Evolutionary conservation across 2,329 filamentous ascomycete genomes (phyloP).

Genomic region (Neonectria sp.): DNA sequence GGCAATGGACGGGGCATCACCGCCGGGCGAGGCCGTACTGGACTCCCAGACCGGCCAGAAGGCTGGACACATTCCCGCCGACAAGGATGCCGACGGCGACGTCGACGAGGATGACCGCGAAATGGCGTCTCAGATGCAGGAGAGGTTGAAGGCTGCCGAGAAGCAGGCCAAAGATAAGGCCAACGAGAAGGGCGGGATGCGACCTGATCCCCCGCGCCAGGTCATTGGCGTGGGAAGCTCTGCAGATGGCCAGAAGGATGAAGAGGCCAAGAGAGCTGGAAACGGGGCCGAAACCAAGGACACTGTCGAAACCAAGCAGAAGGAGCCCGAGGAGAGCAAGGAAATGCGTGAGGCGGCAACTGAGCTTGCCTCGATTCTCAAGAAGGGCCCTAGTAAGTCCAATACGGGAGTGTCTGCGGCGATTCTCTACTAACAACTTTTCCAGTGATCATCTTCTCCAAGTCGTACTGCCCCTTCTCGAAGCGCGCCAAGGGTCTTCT

Average conservation of each 20-base stretch:
- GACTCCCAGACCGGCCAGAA: slow-evolving; percentile 57
- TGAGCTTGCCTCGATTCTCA: slow-evolving; percentile 85
- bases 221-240: slow-evolving; percentile 73
- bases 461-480: slow-evolving; percentile 91
- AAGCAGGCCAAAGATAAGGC: slow-evolving; percentile 78
- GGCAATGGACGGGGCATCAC: slow-evolving; percentile 62
- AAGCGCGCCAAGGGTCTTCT: slow-evolving; percentile 88
- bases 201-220: slow-evolving; percentile 71
- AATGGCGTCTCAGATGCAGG: slow-evolving; percentile 66
- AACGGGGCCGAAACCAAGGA: slow-evolving; percentile 36
- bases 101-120: slow-evolving; percentile 70
- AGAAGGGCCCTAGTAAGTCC: slow-evolving; percentile 83
- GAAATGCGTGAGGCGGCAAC: slow-evolving; percentile 76
- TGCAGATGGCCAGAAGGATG: slow-evolving; percentile 63
- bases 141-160: slow-evolving; percentile 78
- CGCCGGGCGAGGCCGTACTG: slow-evolving; percentile 56
- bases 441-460: slow-evolving; percentile 94
- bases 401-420: background rate
- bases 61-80: slow-evolving; percentile 58
- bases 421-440: slow-evolving; percentile 27
- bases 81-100: slow-evolving; percentile 69
- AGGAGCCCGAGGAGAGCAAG: slow-evolving; percentile 63
- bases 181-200: slow-evolving; percentile 75
- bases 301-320: slow-evolving; percentile 45
- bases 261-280: slow-evolving; percentile 58